Evolutionary conservation across 2,329 filamentous ascomycete species (phyloP).

Genomic region (Apiospora malaysiana): DNA sequence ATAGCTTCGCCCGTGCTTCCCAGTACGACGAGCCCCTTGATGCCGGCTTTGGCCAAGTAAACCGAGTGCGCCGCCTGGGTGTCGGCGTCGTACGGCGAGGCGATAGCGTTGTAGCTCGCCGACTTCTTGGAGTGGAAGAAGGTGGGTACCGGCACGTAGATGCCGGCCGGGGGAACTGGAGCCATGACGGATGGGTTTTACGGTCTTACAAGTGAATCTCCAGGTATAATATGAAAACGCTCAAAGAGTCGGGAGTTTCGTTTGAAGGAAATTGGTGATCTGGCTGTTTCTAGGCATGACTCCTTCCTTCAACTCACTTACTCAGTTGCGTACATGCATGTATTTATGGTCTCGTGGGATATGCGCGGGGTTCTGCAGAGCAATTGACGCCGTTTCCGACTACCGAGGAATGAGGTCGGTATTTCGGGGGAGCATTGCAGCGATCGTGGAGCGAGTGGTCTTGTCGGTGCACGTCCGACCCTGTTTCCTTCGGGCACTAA

Average conservation of each 20-base stretch:
- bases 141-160: slow-evolving; percentile 65
- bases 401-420: slow-evolving; percentile 18
- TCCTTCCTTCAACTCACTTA: neutral
- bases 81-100: slow-evolving; percentile 60
- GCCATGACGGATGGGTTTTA: neutral
- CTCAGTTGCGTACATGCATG: neutral
- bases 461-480: neutral
- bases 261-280: neutral
- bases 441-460: neutral
- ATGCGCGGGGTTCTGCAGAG: slow-evolving; percentile 17
- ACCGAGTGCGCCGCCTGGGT: slow-evolving; percentile 64
- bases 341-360: neutral
- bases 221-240: no score
- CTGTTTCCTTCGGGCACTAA: neutral
- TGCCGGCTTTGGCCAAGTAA: slow-evolving; percentile 63
- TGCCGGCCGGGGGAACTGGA: slow-evolving; percentile 49
- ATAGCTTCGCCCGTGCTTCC: slow-evolving; percentile 70
- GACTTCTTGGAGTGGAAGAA: slow-evolving; percentile 57
- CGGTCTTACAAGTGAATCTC: neutral
- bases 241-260: neutral
- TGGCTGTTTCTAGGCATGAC: neutral
- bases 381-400: neutral
- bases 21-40: slow-evolving; percentile 65
- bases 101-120: slow-evolving; percentile 48
- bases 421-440: slow-evolving; percentile 18